Conservation (phyloP, 163 green algal species). For the Chlorella variabilis region DNA sequence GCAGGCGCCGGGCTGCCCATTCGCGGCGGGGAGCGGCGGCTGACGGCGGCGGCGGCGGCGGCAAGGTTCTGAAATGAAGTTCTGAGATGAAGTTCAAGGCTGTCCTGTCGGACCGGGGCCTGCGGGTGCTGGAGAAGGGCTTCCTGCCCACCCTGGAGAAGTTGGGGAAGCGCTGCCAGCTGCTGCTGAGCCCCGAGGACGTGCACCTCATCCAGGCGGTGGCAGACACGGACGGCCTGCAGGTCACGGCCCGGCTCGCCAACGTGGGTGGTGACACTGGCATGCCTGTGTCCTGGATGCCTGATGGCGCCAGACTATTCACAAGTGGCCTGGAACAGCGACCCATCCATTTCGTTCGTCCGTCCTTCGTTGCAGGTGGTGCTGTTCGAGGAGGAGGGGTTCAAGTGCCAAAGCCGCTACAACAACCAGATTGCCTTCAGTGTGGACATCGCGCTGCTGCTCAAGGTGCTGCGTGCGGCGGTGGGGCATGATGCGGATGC, state of each 20-base stretch:
- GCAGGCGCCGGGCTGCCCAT: no score
- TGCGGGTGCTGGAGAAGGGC: conserved; percentile 60
- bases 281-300: no score
- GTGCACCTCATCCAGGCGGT: conserved; percentile 76
- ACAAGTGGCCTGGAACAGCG: no score
- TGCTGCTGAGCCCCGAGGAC: conserved; percentile 75
- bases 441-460: conserved; percentile 71
- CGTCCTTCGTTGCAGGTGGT: conserved; percentile 72
- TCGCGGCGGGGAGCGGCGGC: no score
- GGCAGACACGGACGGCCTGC: conserved; percentile 77
- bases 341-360: no score
- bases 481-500: conserved; percentile 60
- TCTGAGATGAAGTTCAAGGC: conserved; percentile 80
- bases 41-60: no score
- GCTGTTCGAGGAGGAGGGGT: conserved; percentile 69
- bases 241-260: conserved; percentile 67
- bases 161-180: conserved; percentile 80
- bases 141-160: conserved; percentile 88
- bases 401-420: conserved; percentile 62
- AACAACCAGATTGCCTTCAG: conserved; percentile 82
- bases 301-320: no score
- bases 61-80: no score
- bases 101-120: conserved; percentile 60
- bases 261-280: background rate
- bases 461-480: conserved; percentile 65